phyloP scores from a whole-genome alignment of 768 basidiomycete genomes.

The Russula ochroleuca region DNA sequence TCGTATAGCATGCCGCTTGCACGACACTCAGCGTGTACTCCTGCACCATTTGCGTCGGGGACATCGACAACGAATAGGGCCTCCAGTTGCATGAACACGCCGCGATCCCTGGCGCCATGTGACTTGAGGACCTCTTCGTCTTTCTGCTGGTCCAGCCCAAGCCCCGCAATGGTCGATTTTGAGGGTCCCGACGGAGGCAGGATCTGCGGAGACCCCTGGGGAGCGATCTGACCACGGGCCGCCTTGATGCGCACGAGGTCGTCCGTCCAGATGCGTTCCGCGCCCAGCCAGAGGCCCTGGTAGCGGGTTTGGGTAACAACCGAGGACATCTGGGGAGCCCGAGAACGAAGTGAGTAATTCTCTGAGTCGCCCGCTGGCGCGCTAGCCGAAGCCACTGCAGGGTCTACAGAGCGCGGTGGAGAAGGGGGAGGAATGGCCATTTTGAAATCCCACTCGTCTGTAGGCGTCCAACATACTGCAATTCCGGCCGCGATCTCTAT shows the following conservation, averaged over 20 bases:
- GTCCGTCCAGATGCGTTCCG: constrained; percentile 82
- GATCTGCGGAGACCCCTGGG: constrained; percentile 57
- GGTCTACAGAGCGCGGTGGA: neutral
- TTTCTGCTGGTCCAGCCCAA: constrained; percentile 19
- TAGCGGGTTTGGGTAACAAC: constrained; percentile 52
- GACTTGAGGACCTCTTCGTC: constrained; percentile 16
- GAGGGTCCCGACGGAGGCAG: constrained; percentile 56
- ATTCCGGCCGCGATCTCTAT: constrained; percentile 65
- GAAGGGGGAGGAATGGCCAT: constrained; percentile 38
- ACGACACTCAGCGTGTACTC: constrained; percentile 52
- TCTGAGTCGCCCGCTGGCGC: neutral
- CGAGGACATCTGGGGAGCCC: neutral
- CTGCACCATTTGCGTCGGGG: constrained; percentile 39
- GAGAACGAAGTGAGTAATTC: constrained; percentile 8
- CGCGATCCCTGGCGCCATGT: constrained; percentile 55
- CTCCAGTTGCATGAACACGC: constrained; percentile 69
- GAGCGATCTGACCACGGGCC: constrained; percentile 61
- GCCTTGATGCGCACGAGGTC: constrained; percentile 80
- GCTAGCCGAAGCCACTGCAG: constrained; percentile 31
- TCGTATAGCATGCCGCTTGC: constrained; percentile 75
- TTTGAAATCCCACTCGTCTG: constrained; percentile 67
- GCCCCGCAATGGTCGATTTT: constrained; percentile 26
- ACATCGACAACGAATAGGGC: constrained; percentile 61
- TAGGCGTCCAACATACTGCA: constrained; percentile 63
- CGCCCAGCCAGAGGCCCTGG: constrained; percentile 87